Evolutionary conservation across 2,329 filamentous ascomycete species (phyloP), one percentile per base, ranked within the genome.

Genomic region (Xylaria polymorpha): DNA sequence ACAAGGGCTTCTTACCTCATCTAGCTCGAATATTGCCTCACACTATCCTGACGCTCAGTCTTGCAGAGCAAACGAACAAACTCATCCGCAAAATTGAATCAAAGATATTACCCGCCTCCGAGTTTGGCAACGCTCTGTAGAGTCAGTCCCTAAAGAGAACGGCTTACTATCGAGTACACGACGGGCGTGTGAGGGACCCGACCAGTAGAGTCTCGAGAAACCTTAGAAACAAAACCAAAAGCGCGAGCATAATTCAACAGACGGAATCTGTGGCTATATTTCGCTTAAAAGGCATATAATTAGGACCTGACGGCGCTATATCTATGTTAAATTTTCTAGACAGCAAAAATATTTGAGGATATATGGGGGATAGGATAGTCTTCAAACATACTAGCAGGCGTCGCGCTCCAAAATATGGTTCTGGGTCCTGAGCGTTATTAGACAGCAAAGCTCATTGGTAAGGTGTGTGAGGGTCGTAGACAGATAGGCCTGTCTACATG

Each of bases 1-100:
- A 99, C 86, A 99, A 99, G 85, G 96, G 96, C 68, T 98, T 97
- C 85, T 89, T 97, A 77, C 96, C 96, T 18, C 96, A 99, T 83
- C 84, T 99, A 73, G 94, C 96, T 39, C 87, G 96, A 76, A 98
- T 99, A 77, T 83, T 99, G 77, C 96, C 96, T 55, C 96, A 99
- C 80, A 99, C 96, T 46, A 94, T 98, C 79, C 83, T 98, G 74
- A 99, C 95, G 0, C 87, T 99, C 74, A 96, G 91, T 72, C 85
- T 99, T 77, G 96, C 96, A 3, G 96, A 99, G 83, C 96, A 99
- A 84, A 98, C 96, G 10, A 98, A 97, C 82, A 98, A 97, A 85
- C 82, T 97, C 62, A 90, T 99, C 83, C 87, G 92, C 73, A 92
- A 88, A 79, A 81, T 97, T 41, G 96, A 99, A 82, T 77, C 80